These are phyloP conservation scores for Trichosporon ovoides DNA, from an alignment of 1,284 basidiomycete species.

Conservation along the genomic window DNA sequence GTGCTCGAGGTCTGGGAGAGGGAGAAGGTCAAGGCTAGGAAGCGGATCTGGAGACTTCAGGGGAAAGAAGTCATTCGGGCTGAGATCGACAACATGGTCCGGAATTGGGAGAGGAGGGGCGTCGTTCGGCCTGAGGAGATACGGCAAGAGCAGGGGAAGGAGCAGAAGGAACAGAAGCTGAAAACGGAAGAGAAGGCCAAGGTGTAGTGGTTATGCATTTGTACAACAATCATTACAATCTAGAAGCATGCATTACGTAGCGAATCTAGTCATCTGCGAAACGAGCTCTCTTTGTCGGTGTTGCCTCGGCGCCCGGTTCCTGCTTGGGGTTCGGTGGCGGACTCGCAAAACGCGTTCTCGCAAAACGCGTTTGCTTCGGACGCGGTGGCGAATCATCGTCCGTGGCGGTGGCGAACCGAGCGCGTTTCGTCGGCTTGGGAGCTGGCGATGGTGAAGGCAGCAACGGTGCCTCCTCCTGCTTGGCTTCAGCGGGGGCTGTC, in stretches of 20 bases:
- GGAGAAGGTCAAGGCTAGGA: not conserved
- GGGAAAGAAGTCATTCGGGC: not conserved
- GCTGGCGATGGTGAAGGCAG: too few relatives aligned
- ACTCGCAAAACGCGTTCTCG: not conserved
- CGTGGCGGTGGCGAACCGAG: too few relatives aligned
- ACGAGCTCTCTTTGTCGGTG: conserved; percentile 1
- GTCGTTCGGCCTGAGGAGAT: not conserved
- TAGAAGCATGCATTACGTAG: too few relatives aligned
- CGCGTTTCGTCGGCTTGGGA: too few relatives aligned
- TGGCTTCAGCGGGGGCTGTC: too few relatives aligned
- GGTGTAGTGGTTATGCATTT: not conserved
- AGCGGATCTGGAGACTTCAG: not conserved
- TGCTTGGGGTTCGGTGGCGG: not conserved
- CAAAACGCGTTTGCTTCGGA: not conserved
- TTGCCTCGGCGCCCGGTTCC: too few relatives aligned
- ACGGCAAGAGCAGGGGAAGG: not conserved
- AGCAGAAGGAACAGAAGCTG: not conserved
- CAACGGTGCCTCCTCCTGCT: too few relatives aligned
- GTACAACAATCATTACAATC: not conserved
- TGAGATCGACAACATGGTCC: not conserved
- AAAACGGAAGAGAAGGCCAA: not conserved
- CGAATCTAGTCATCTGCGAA: conserved; percentile 5
- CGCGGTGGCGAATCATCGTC: not conserved
- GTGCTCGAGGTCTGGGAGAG: not conserved
- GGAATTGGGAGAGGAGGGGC: not conserved